Base-by-base conservation (phyloP, 1,284 basidiomycete genomes). In the Puccinia hordei region DNA sequence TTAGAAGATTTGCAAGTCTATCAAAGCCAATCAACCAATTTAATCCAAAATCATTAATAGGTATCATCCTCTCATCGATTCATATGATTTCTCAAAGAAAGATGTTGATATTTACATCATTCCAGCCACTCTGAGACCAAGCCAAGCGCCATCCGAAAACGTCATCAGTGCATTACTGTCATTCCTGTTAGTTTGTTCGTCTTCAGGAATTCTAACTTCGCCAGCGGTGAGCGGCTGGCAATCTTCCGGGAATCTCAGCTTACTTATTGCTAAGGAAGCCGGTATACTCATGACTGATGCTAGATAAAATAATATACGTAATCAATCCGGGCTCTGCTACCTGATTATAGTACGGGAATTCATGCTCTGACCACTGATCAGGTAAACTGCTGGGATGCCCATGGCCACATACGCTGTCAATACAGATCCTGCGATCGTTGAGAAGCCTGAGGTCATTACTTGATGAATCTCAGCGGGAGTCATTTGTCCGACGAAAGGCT, bases 211-310 rank as follows among this genome's bases (percentile, higher is more conserved):
- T 79, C 91, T 89, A 82, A 94, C 89, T 44, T 87, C 89, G 24
- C 94, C 94, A 73, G 92, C 90, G 46, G 94, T 95, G 78, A 94
- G 89, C 65, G 94, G 92, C 83, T 92, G 91, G 68, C 94, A 92
- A 61, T 88, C 86, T 87, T 96, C 94, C 1, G 94, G 94, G 27
- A 91, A 84, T 68, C 93, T 91, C 83, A 95, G 87, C 87, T 96
- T 96, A 85, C 91, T 91, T 83, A 95, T 94, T 2, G 94, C 90
- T 85, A 96, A 94, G 15, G 93, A 94, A 0, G 94, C 94, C 13
- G 94, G 94, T 83, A 96, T 96, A 85, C 91, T 92, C 94, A 96
- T 96, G 83, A 96, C 92, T 13, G 92, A 94, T 5, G 94, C 77
- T 80, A 5, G 63, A 69, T 27, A 13, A 33, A 53, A 17, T 55